Base-by-base conservation (phyloP, 1,139 yeast species). In the Keqinozyma sinolaborantium region DNA sequence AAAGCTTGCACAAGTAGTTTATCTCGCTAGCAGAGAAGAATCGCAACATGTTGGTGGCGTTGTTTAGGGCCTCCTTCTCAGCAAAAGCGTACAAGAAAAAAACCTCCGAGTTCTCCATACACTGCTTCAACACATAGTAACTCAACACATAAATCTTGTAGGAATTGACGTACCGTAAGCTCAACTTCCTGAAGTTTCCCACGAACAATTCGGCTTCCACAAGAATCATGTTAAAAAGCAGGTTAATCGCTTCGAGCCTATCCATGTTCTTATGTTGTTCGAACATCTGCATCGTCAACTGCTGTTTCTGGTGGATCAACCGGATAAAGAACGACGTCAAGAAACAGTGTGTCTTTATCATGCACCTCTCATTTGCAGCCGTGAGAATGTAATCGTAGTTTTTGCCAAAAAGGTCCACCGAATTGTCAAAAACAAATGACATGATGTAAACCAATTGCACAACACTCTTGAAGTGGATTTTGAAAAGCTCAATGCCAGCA, bases 141-240 rank as follows among this genome's bases (percentile, higher is more conserved):
- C 71, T 56, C 58, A 69, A 64, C 27, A 68, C 70, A 40, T 65
- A 64, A 14, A 69, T 44, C 39, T 60, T 56, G 50, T 66, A 67
- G 3, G 72, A 64, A 38, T 66, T 67, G 35, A 60, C 54, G 41
- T 69, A 69, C 4, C 58, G 54, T 20, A 57, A 43, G 40, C 72
- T 62, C 40, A 69, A 51, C 26, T 56, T 58, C 16, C 69, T 41
- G 50, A 69, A 67, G 39, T 63, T 60, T 2, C 74, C 74, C 24
- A 69, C 71, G 44, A 69, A 69, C 12, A 67, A 48, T 36, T 69
- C 75, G 1, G 73, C 66, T 38, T 69, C 73, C 3, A 56, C 41
- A 16, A 69, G 44, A 4, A 63, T 58, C 33, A 61, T 48, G n/a
- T 50, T 51, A 36, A 66, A 66, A 26, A 69, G 48, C 11, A 45